Evolutionary conservation across 2,329 filamentous ascomycete species (phyloP), one percentile per base, ranked within the genome.

Genomic region (Aphanoascus verrucosus): DNA sequence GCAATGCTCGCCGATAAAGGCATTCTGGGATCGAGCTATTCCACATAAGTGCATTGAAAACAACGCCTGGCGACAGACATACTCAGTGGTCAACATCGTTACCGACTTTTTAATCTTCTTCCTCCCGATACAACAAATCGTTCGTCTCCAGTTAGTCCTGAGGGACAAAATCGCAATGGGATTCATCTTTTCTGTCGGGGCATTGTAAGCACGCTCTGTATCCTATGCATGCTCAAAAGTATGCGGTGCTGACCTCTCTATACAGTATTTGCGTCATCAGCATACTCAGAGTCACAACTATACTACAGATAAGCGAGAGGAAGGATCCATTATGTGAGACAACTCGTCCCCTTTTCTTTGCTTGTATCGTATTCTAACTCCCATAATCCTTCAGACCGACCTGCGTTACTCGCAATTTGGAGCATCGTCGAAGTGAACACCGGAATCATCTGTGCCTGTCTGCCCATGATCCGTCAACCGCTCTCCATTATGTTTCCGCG

Each of bases 191-290:
- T 37, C 34, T 6, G 31, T 58, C 6, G 56, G 56, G 12, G 49
- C 54, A 23, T 58, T 58, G 55, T 58, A 38, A 50, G 56, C 34
- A 37, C 15, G 15, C 44, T 28, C 31, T 14, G 1, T 17, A 34
- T 20, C 49, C 3, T 5, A 31, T 38, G 23, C 17, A 41, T 50
- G 17, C 12, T 28, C 20, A 44, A 17, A 37, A 42, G 3, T 32
- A 38, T 17, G 52, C 28, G 15, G 17, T 9, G 15, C 34, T 48
- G 40, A 56, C 23, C 40, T 2, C 31, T 32, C 19, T n/a, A 20
- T 49, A n/a, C 69, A 19, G 65, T 43, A 64, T 67, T 34, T 69
- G 65, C 31, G 59, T 73, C 37, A 73, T 71, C 2, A 73, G 71
- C 11, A 70, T 73, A 43, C 55, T 74, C 53, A 68, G 72, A 12